phyloP scores from a whole-genome alignment of 2,329 filamentous ascomycete species.

The Exophiala oligosperma region DNA sequence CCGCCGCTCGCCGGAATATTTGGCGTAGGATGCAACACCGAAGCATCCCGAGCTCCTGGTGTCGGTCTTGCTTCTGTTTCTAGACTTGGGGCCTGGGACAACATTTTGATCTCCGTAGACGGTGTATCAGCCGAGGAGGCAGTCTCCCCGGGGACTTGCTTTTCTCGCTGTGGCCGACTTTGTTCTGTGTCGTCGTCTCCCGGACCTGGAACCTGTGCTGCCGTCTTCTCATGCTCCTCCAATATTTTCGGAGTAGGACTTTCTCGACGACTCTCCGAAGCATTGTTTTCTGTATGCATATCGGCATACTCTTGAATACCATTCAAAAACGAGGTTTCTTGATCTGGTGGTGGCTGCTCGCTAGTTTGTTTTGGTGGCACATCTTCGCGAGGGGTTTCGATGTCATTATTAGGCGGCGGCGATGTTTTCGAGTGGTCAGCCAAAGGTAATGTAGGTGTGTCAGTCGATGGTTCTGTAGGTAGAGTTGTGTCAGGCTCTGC shows the following conservation, averaged over 20 bases:
- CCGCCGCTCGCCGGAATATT: too few species aligned
- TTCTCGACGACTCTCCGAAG: not conserved
- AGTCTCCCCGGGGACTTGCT: not conserved
- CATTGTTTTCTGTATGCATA: conserved; percentile 14
- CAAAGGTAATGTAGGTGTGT: not conserved
- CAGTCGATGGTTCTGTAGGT: not conserved
- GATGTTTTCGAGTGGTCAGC: not conserved
- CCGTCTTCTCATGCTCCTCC: not conserved
- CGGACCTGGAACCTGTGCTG: not conserved
- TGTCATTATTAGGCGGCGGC: not conserved
- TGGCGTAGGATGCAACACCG: too few species aligned
- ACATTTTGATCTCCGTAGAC: too few species aligned
- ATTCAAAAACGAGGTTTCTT: conserved; percentile 35
- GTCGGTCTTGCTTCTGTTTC: too few species aligned
- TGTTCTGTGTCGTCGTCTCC: not conserved
- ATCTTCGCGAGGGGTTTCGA: not conserved
- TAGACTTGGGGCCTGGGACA: too few species aligned
- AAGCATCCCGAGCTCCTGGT: too few species aligned
- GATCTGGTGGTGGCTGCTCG: not conserved
- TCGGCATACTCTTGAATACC: conserved; percentile 47
- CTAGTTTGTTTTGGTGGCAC: not conserved
- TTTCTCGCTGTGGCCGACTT: not conserved
- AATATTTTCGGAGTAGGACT: not conserved
- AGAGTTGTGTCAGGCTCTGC: too few species aligned
- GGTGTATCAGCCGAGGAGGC: not conserved